A percentile compares a stretch with the other conserved stretches of the same genome.
Evolutionary conservation across 2,329 filamentous ascomycete genomes (phyloP).

Genomic region (Gnomoniopsis sp.): DNA sequence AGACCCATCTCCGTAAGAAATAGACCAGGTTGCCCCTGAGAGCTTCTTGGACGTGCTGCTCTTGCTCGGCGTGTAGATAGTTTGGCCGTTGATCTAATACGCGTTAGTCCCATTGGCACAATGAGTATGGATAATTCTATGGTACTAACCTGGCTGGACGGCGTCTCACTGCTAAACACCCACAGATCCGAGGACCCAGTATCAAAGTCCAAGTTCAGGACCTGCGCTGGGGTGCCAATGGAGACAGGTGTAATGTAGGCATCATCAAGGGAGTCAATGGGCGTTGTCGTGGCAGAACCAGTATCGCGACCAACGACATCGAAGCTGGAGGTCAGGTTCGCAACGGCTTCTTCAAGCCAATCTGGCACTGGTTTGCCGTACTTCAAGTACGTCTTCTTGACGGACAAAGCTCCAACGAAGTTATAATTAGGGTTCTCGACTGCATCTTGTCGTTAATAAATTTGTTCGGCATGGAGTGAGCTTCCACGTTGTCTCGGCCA

Average conservation of each 20-base stretch:
- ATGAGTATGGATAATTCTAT: not conserved
- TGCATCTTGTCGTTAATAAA: not conserved
- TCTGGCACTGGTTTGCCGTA: conserved; percentile 17
- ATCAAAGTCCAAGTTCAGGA: conserved; percentile 41
- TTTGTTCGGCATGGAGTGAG: not conserved
- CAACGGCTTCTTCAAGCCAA: conserved; percentile 16
- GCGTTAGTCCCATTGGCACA: conserved; percentile 23
- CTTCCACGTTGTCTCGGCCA: not conserved
- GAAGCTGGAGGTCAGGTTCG: not conserved
- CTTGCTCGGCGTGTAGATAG: conserved; percentile 27
- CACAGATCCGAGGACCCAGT: conserved; percentile 42
- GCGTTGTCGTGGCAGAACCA: conserved; percentile 18
- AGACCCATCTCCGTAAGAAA: conserved; percentile 31
- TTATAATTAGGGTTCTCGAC: conserved; percentile 19
- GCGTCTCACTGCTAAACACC: conserved; percentile 31
- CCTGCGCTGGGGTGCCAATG: conserved; percentile 38
- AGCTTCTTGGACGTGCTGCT: conserved; percentile 27
- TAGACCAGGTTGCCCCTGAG: conserved; percentile 27
- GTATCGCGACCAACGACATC: conserved; percentile 10
- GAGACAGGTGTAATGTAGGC: conserved; percentile 31
- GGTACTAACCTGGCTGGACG: conserved; percentile 5
- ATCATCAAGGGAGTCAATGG: conserved; percentile 24
- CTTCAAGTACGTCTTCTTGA: conserved; percentile 23
- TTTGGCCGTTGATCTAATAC: conserved; percentile 24
- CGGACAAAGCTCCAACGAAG: conserved; percentile 16